Evolutionary conservation across 331 rosid species (phyloP).

Genomic region (Prunus yedoensis): DNA sequence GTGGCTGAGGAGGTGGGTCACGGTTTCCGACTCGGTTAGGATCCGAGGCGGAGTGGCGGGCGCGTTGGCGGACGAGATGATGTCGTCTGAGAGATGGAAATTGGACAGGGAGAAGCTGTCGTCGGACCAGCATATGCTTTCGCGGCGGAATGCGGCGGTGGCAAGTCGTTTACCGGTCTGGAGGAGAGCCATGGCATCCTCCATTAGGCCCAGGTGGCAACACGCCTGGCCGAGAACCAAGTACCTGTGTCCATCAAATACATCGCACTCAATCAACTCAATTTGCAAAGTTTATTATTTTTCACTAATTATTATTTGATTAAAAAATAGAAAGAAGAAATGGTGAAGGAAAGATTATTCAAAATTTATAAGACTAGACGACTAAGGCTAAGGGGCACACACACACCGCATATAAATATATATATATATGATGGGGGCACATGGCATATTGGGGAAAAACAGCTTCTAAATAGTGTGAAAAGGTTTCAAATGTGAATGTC

Average conservation of each 20-base stretch:
- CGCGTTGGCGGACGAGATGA: constrained; percentile 20
- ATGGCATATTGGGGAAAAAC: not conserved
- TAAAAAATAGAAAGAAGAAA: no score
- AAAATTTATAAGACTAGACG: no score
- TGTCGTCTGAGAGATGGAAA: constrained; percentile 35
- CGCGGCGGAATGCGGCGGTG: constrained; percentile 82
- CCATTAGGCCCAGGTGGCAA: constrained; percentile 88
- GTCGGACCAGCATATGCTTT: constrained; percentile 82
- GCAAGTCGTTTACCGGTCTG: constrained; percentile 94
- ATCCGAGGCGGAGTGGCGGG: constrained; percentile 43
- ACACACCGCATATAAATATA: no score
- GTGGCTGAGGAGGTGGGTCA: constrained; percentile 69
- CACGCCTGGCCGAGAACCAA: constrained; percentile 89
- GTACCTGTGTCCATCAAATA: constrained; percentile 44
- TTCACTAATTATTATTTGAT: no score
- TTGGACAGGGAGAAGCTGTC: constrained; percentile 67
- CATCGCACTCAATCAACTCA: not conserved
- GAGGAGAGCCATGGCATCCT: constrained; percentile 94
- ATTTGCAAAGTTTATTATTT: not conserved
- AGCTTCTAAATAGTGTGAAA: not conserved
- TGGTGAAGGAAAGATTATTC: no score
- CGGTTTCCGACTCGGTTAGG: constrained; percentile 52
- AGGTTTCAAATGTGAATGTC: not conserved
- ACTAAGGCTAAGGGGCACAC: no score
- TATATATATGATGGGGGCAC: not conserved